A percentile compares a stretch with the other conserved stretches of the same genome.
These are phyloP conservation scores for Phytophthora syringae DNA, from an alignment of 352 stramenopile species.

Conservation along the genomic window DNA sequence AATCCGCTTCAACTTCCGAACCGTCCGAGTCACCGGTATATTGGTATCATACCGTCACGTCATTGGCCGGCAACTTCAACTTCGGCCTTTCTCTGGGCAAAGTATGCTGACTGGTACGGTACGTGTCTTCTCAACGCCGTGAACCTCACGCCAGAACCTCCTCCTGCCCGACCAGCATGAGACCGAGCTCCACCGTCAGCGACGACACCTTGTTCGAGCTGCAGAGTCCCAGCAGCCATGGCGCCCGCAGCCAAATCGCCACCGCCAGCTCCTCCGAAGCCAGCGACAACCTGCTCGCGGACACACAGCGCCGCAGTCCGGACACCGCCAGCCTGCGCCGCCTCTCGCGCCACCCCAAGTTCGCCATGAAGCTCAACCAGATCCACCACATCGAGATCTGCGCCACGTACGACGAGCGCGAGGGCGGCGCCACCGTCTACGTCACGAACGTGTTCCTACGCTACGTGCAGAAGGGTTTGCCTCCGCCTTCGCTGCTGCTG, in stretches of 20 bases:
- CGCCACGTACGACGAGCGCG: constrained; percentile 37
- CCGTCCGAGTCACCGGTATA: constrained; percentile 8
- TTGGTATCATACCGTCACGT: constrained; percentile 19
- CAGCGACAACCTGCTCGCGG: constrained; percentile 9
- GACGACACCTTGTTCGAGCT: constrained; percentile 14
- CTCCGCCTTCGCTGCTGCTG: constrained; percentile 31
- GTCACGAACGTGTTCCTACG: constrained; percentile 60
- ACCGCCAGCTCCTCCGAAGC: constrained; percentile 22
- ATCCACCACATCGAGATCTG: constrained; percentile 57
- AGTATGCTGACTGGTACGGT: constrained; percentile 6
- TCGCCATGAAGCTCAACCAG: constrained; percentile 67
- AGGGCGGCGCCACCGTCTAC: constrained; percentile 58
- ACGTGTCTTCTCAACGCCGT: not conserved
- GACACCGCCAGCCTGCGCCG: not conserved
- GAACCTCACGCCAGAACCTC: constrained; percentile 23
- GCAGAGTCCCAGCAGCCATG: constrained; percentile 23
- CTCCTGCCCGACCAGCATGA: constrained; percentile 6
- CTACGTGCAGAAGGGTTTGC: constrained; percentile 56
- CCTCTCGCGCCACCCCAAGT: constrained; percentile 52
- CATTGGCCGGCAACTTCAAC: constrained; percentile 34
- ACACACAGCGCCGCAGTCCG: not conserved
- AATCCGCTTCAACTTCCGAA: no score
- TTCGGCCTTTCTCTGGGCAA: constrained; percentile 17
- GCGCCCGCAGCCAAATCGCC: constrained; percentile 18
- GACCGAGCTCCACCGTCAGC: not conserved